Percentiles rank a stretch among this genome's conserved stretches.
These are phyloP conservation scores for Terfezia claveryi DNA, from an alignment of 495 filamentous ascomycete genomes.

Conservation along the genomic window DNA sequence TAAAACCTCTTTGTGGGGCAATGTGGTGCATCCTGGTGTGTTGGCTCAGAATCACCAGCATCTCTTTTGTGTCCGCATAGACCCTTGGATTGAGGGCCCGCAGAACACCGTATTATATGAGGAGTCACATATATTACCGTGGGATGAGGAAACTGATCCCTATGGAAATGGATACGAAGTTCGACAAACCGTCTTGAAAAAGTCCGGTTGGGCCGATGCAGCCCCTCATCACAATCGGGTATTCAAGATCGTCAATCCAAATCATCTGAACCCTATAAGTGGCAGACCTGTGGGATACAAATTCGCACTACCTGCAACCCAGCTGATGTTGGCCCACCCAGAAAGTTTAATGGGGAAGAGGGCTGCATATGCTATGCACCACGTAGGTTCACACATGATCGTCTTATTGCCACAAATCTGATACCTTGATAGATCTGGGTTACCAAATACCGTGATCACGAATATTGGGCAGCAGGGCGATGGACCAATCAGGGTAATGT, in stretches of 20 bases:
- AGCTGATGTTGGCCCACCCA: conserved; percentile 21
- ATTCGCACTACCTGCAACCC: conserved; percentile 17
- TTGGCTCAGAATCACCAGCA: conserved; percentile 34
- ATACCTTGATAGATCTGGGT: conserved; percentile 15
- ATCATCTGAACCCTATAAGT: conserved; percentile 22
- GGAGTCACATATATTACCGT: conserved; percentile 25
- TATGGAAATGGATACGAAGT: conserved; percentile 30
- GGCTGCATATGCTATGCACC: conserved; percentile 21
- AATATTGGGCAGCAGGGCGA: conserved; percentile 23
- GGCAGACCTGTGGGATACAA: conserved; percentile 23
- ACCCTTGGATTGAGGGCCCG: conserved; percentile 32
- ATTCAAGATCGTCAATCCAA: conserved; percentile 31
- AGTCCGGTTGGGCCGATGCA: conserved; percentile 25
- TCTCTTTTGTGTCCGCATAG: conserved; percentile 31
- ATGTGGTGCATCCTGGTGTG: conserved; percentile 26
- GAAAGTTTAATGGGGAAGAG: conserved; percentile 20
- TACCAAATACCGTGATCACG: conserved; percentile 21
- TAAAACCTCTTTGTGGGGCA: conserved; percentile 28
- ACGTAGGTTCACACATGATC: neutral
- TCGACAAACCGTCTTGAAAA: conserved; percentile 25
- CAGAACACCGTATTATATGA: conserved; percentile 29
- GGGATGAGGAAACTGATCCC: conserved; percentile 24
- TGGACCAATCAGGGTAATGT: conserved; percentile 25
- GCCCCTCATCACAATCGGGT: conserved; percentile 26
- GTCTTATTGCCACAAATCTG: neutral